Evolutionary conservation across 345 rosid species (phyloP).

Genomic region (Rhodomyrtus tomentosa): DNA sequence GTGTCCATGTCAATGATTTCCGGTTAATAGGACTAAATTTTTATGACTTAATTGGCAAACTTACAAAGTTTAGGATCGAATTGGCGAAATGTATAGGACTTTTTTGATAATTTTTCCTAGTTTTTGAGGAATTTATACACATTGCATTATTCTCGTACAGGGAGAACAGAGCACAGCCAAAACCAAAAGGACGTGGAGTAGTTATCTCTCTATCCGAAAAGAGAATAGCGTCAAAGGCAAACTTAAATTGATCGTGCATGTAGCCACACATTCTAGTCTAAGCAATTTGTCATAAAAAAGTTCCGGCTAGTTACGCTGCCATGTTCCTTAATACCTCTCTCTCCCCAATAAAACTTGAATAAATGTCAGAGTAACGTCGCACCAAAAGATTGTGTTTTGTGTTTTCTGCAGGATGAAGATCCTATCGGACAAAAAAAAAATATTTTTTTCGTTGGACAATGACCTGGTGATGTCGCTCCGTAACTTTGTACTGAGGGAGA

Average conservation of each 20-base stretch:
- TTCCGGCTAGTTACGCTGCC: neutral
- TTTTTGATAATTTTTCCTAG: neutral
- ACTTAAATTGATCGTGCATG: neutral
- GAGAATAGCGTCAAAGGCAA: neutral
- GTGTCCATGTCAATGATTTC: no score
- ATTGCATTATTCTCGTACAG: neutral
- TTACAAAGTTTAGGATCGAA: no score
- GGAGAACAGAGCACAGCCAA: neutral
- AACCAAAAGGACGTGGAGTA: neutral
- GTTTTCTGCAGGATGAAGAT: neutral
- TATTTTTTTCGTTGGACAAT: neutral
- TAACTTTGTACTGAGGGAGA: neutral
- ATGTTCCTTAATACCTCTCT: neutral
- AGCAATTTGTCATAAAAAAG: neutral
- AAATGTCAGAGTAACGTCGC: neutral
- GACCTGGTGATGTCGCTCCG: neutral
- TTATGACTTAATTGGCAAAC: no score
- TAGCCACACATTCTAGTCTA: neutral
- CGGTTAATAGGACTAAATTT: no score
- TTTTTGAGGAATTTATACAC: neutral
- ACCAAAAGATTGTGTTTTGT: neutral
- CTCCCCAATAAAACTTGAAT: neutral
- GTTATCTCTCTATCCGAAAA: neutral
- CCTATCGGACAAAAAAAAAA: neutral
- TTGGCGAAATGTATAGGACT: no score